phyloP scores from a whole-genome alignment of 1,284 basidiomycete genomes.

The Marasmius oreades region DNA sequence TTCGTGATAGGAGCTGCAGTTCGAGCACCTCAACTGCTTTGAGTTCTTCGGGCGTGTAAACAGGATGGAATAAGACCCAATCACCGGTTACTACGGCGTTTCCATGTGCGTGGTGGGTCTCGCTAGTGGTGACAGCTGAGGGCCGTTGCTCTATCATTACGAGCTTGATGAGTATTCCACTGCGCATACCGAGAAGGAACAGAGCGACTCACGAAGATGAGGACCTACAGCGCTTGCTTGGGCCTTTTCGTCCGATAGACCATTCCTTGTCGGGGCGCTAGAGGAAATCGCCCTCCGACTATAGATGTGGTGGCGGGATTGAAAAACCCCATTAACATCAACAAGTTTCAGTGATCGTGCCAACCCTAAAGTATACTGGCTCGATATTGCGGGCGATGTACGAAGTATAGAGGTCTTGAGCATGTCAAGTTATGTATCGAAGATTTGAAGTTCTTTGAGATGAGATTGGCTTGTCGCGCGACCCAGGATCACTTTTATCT shows the following conservation, averaged over 20 bases:
- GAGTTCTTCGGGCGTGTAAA: conserved; percentile 76
- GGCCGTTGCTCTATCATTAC: background rate
- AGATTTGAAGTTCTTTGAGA: background rate
- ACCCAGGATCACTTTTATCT: background rate
- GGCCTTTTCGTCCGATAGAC: conserved; percentile 1
- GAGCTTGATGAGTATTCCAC: background rate
- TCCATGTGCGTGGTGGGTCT: background rate
- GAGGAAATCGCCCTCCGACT: background rate
- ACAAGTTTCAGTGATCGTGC: too few species aligned
- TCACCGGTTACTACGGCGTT: conserved; percentile 40
- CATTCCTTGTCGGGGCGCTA: background rate
- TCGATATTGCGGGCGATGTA: background rate
- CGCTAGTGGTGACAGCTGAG: background rate
- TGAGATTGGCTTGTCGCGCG: too few species aligned
- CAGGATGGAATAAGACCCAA: conserved; percentile 83
- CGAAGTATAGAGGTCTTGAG: background rate
- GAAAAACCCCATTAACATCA: too few species aligned
- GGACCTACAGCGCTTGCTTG: background rate
- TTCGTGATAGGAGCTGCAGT: background rate
- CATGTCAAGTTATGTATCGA: background rate
- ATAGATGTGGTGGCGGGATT: background rate
- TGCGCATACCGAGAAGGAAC: background rate
- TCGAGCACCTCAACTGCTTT: conserved; percentile 63
- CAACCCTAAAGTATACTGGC: background rate
- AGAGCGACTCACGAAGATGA: background rate